A percentile compares a stretch with the other conserved stretches of the same genome.
Evolutionary conservation across 2,329 filamentous ascomycete species (phyloP).

Genomic region (Alternaria incomplexa): DNA sequence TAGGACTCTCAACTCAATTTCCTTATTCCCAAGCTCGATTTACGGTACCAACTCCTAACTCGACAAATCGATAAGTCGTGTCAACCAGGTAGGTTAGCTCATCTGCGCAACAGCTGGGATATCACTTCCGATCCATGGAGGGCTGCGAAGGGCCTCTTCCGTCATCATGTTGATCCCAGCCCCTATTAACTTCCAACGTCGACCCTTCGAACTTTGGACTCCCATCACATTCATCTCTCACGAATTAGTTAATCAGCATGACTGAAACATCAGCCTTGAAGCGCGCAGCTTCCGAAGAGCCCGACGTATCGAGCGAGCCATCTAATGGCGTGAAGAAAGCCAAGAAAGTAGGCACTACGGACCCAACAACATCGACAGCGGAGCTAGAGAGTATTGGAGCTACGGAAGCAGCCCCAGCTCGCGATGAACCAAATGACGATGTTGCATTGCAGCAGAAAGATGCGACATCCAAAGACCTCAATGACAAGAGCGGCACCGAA

Average conservation of each 20-base stretch:
- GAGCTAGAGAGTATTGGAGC: background rate
- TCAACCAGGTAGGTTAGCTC: background rate
- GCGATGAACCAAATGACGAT: background rate
- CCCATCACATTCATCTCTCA: background rate
- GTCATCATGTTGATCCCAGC: background rate
- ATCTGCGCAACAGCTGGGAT: background rate
- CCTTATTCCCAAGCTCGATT: background rate
- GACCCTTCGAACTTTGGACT: background rate
- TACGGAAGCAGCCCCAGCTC: background rate
- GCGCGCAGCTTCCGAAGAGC: background rate
- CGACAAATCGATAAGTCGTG: background rate
- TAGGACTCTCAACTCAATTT: background rate
- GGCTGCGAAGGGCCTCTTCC: background rate
- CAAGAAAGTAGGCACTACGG: background rate
- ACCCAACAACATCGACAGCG: background rate
- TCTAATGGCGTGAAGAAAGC: background rate
- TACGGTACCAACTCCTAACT: background rate
- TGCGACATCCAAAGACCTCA: background rate
- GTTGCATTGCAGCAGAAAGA: background rate
- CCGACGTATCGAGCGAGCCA: background rate
- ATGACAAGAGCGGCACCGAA: background rate
- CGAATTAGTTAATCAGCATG: background rate
- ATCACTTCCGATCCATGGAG: background rate
- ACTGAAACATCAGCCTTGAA: background rate
- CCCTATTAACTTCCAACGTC: background rate